Conservation (phyloP, 257 asterid species). For the Rubia yunnanensis region DNA sequence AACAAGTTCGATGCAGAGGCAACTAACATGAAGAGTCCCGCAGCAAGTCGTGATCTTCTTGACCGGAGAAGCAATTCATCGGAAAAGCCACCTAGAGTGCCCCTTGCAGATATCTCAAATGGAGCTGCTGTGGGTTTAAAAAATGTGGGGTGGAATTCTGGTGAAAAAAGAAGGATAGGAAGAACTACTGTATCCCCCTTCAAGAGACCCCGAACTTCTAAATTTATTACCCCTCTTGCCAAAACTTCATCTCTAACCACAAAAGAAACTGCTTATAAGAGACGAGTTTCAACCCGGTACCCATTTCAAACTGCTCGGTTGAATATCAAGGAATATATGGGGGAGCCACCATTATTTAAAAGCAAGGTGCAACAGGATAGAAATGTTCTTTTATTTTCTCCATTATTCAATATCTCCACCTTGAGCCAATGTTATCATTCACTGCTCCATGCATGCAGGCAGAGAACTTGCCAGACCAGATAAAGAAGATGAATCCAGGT, state of each 20-base stretch:
- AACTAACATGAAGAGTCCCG: conserved; percentile 17
- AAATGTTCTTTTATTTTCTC: background rate
- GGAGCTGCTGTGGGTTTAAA: conserved; percentile 16
- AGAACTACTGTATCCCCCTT: conserved; percentile 58
- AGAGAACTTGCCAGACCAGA: conserved; percentile 47
- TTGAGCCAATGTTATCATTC: conserved; percentile 21
- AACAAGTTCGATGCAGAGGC: conserved; percentile 80
- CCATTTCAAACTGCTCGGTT: conserved; percentile 49
- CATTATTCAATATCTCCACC: conserved; percentile 1
- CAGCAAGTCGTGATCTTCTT: conserved; percentile 15
- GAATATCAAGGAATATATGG: conserved; percentile 58
- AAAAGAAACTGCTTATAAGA: conserved; percentile 38
- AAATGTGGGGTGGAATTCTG: conserved; percentile 32
- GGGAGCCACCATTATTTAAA: conserved; percentile 43
- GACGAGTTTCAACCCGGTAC: conserved; percentile 53
- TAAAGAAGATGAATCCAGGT: conserved; percentile 58
- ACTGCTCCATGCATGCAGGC: conserved; percentile 33
- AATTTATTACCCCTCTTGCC: conserved; percentile 54
- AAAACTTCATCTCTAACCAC: conserved; percentile 36
- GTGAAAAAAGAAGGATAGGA: conserved; percentile 56
- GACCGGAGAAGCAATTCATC: conserved; percentile 25
- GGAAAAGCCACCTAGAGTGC: conserved; percentile 36
- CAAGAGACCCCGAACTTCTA: conserved; percentile 80
- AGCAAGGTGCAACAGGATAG: conserved; percentile 41
- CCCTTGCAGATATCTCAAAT: conserved; percentile 69